Conservation (phyloP, 257 asterid species). For the Capsicum chinense region DNA sequence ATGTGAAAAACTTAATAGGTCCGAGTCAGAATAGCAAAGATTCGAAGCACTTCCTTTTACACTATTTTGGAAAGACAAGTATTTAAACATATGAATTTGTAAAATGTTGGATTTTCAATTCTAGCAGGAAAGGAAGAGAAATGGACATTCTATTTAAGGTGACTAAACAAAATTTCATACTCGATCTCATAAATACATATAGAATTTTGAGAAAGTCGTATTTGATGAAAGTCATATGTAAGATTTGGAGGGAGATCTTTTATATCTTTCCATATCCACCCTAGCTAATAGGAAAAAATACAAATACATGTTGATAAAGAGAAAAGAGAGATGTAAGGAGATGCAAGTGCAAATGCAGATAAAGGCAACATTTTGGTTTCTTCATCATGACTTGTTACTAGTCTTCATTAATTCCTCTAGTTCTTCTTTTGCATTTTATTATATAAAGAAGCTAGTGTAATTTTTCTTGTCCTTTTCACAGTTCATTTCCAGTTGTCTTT, state of each 20-base stretch:
- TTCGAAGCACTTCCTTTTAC: background rate
- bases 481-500: constrained; percentile 25
- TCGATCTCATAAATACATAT: background rate
- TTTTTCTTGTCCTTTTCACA: background rate
- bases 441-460: background rate
- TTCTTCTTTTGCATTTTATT: background rate
- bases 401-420: background rate
- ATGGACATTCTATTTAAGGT: background rate
- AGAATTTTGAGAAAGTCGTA: background rate
- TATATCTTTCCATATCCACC: no score
- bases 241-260: no score
- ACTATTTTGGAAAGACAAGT: background rate
- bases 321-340: constrained; percentile 28
- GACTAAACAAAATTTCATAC: background rate
- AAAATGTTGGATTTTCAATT: no score
- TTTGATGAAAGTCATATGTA: no score
- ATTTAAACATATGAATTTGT: background rate
- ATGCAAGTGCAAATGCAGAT: constrained; percentile 54
- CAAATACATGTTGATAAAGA: no score
- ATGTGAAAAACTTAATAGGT: background rate
- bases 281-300: no score
- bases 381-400: background rate
- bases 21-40: background rate
- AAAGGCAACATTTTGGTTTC: constrained; percentile 43
- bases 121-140: no score